phyloP scores from a whole-genome alignment of 2,329 filamentous ascomycete species.

The Periconia macrospinosa region DNA sequence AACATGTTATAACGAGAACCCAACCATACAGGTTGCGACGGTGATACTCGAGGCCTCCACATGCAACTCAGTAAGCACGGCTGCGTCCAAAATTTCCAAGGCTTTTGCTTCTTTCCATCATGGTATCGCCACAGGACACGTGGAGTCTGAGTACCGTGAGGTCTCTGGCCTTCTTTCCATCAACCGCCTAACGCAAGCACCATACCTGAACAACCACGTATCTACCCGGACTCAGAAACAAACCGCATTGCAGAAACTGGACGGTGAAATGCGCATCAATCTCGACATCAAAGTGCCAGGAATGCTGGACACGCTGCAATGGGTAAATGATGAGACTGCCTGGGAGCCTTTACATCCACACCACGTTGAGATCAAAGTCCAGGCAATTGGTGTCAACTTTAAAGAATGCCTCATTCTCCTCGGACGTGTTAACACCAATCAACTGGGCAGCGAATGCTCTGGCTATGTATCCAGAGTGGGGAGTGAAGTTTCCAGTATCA shows the following conservation, averaged over 20 bases:
- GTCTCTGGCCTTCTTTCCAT: background rate
- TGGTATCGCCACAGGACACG: background rate
- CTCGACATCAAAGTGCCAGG: constrained; percentile 1
- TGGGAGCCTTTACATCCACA: background rate
- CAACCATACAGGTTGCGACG: background rate
- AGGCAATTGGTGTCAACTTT: constrained; percentile 14
- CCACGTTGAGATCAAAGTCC: constrained; percentile 8
- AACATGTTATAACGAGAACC: constrained; percentile 2
- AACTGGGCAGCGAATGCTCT: background rate
- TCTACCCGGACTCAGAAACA: background rate
- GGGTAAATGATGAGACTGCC: background rate
- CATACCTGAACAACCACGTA: constrained; percentile 1
- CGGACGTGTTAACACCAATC: background rate
- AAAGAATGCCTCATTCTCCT: background rate
- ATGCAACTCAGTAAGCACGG: no score
- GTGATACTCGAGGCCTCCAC: background rate
- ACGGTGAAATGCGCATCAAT: no score
- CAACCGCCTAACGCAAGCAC: background rate
- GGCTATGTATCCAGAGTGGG: background rate
- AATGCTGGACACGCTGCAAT: constrained; percentile 5
- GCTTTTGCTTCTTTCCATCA: background rate
- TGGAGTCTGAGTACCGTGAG: constrained; percentile 3
- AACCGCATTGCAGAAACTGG: background rate
- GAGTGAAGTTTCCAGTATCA: background rate
- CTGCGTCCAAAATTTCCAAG: no score